Conservation (phyloP, 1,139 yeast genomes). For the Yamadazyma diddensiae region DNA sequence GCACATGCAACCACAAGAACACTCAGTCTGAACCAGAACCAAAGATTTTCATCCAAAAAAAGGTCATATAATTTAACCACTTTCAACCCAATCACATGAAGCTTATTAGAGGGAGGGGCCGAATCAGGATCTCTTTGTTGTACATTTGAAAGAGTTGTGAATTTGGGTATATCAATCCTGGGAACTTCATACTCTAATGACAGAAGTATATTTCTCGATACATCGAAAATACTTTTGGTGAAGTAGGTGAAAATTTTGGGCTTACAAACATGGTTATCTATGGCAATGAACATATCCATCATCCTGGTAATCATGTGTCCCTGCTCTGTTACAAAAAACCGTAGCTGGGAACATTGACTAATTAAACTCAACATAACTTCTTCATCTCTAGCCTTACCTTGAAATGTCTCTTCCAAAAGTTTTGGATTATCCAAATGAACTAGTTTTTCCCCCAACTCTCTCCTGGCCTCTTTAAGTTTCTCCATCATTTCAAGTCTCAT, state of each 20-base stretch:
- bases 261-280: constrained; percentile 26
- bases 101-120: constrained; percentile 22
- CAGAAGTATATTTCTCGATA: constrained; percentile 14
- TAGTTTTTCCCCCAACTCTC: constrained; percentile 10
- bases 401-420: constrained; percentile 16
- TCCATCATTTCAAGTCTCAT: constrained; percentile 19
- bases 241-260: constrained; percentile 24
- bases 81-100: constrained; percentile 21
- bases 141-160: constrained; percentile 5
- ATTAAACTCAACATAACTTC: constrained; percentile 27
- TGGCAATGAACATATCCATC: constrained; percentile 24
- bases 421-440: constrained; percentile 13
- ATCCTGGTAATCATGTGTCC: constrained; percentile 19
- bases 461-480: constrained; percentile 14
- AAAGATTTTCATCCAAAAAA: constrained; percentile 21
- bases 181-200: constrained; percentile 14
- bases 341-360: constrained; percentile 26
- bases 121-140: constrained; percentile 28
- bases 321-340: constrained; percentile 11
- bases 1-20: constrained; percentile 24
- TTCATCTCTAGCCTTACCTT: constrained; percentile 18
- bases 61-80: constrained; percentile 16
- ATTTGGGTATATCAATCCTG: constrained; percentile 9
- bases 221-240: constrained; percentile 17
- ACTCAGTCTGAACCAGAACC: constrained; percentile 34